Evolutionary conservation across 1,284 basidiomycete species (phyloP).

Genomic region (Moesziomyces parantarcticus): DNA sequence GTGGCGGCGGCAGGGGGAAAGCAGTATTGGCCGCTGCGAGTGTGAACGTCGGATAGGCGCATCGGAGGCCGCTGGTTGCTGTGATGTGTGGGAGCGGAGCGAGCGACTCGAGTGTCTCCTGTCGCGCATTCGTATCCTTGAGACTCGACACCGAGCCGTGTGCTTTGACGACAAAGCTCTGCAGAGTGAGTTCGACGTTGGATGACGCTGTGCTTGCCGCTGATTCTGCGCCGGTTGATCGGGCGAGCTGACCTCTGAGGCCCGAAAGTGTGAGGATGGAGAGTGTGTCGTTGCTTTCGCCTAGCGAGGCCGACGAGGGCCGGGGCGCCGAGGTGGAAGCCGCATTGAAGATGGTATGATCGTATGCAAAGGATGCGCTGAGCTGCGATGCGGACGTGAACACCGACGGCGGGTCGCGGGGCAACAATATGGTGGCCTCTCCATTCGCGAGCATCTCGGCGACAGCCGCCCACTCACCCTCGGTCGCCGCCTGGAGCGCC

Average conservation of each 20-base stretch:
- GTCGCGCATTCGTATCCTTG: slow-evolving; percentile 72
- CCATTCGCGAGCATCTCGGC: slow-evolving; percentile 76
- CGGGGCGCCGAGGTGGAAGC: no score
- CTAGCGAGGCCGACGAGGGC: not conserved
- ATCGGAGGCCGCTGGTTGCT: slow-evolving; percentile 48
- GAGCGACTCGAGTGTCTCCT: slow-evolving; percentile 68
- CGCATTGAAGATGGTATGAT: slow-evolving; percentile 76
- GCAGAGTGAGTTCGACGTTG: slow-evolving; percentile 7
- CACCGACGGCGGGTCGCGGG: slow-evolving; percentile 72
- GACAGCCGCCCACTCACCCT: slow-evolving; percentile 78
- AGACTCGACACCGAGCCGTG: slow-evolving; percentile 69
- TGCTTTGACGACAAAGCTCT: slow-evolving; percentile 13
- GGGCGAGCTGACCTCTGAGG: slow-evolving; percentile 75
- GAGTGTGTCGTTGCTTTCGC: not conserved
- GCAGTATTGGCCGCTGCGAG: slow-evolving; percentile 70
- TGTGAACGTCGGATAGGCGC: slow-evolving; percentile 13
- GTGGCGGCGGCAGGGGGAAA: slow-evolving; percentile 77
- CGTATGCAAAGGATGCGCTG: slow-evolving; percentile 62
- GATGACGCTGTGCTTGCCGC: no score
- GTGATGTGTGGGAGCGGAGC: slow-evolving; percentile 70
- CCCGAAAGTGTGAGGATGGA: slow-evolving; percentile 79
- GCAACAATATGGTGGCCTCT: slow-evolving; percentile 80
- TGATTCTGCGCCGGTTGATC: slow-evolving; percentile 29
- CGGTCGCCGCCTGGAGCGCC: slow-evolving; percentile 82
- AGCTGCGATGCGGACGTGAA: slow-evolving; percentile 57